Evolutionary conservation across 2,329 filamentous ascomycete genomes (phyloP).

Genomic region (Ascochyta pisi): DNA sequence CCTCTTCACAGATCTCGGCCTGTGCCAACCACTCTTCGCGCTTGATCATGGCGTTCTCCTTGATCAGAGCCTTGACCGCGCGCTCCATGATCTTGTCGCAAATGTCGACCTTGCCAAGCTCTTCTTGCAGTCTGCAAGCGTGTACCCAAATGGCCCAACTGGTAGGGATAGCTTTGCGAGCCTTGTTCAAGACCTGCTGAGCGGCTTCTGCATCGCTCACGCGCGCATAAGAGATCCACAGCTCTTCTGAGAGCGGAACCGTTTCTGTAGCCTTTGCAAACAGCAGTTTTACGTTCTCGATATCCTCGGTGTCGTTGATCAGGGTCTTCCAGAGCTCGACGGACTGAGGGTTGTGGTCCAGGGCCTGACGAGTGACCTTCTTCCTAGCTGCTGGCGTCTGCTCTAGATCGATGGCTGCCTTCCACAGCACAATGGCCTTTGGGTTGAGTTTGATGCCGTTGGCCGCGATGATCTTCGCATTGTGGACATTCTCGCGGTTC

Average conservation of each 20-base stretch:
- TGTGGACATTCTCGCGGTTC: constrained; percentile 76
- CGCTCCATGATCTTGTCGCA: constrained; percentile 89
- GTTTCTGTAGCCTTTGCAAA: constrained; percentile 95
- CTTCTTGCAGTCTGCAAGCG: constrained; percentile 84
- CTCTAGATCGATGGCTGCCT: constrained; percentile 94
- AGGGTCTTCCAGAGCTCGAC: constrained; percentile 98
- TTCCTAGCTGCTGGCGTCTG: constrained; percentile 84
- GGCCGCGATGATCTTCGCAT: constrained; percentile 94
- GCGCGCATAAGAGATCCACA: constrained; percentile 92
- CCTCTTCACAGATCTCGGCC: constrained; percentile 92
- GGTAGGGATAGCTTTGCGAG: constrained; percentile 89
- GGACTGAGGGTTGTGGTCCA: constrained; percentile 92
- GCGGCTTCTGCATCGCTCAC: constrained; percentile 90
- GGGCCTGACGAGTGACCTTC: constrained; percentile 86
- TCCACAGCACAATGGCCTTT: constrained; percentile 87
- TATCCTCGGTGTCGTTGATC: constrained; percentile 92
- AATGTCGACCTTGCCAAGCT: constrained; percentile 81
- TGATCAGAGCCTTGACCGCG: constrained; percentile 84
- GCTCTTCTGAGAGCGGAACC: constrained; percentile 89
- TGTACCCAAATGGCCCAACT: constrained; percentile 98
- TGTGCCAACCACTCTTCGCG: constrained; percentile 96
- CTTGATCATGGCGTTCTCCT: constrained; percentile 94
- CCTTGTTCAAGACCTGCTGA: constrained; percentile 92
- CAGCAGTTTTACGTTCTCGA: constrained; percentile 83
- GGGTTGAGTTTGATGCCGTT: constrained; percentile 92